Evolutionary conservation across 2,329 filamentous ascomycete species (phyloP).

Genomic region (Microdochium trichocladiopsis): DNA sequence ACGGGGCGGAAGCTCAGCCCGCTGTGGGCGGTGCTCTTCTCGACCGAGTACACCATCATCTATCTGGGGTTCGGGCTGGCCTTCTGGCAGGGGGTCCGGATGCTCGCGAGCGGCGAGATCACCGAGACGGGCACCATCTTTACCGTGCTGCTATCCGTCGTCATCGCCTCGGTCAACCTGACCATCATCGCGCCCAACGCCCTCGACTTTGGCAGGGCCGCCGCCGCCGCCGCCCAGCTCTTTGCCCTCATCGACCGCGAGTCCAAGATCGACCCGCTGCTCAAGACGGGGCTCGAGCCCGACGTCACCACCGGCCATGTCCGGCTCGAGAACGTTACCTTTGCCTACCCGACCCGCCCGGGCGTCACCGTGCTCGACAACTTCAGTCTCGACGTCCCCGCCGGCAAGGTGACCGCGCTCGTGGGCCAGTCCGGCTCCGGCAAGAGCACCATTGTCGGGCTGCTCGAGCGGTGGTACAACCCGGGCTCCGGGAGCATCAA

Average conservation of each 20-base stretch:
- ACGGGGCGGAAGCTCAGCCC: slow-evolving; percentile 29
- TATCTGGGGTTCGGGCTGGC: slow-evolving; percentile 33
- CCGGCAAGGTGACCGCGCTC: slow-evolving; percentile 35
- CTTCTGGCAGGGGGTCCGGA: slow-evolving; percentile 36
- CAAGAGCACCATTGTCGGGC: slow-evolving; percentile 26
- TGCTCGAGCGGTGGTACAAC: slow-evolving; percentile 32
- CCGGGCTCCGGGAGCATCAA: slow-evolving; percentile 23
- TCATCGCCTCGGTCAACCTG: slow-evolving; percentile 27
- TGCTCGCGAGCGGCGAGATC: slow-evolving; percentile 29
- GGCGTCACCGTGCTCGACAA: slow-evolving; percentile 31
- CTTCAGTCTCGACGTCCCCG: slow-evolving; percentile 33
- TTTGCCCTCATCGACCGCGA: slow-evolving; percentile 28
- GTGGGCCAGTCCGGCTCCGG: slow-evolving; percentile 14
- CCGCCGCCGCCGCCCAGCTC: slow-evolving; percentile 24
- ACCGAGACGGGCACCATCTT: slow-evolving; percentile 28
- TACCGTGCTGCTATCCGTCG: slow-evolving; percentile 29
- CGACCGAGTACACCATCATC: slow-evolving; percentile 30
- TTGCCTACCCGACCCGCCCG: slow-evolving; percentile 37
- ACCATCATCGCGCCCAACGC: slow-evolving; percentile 27
- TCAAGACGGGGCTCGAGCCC: slow-evolving; percentile 20
- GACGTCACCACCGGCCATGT: slow-evolving; percentile 19
- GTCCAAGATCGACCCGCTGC: slow-evolving; percentile 28
- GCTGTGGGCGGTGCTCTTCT: slow-evolving; percentile 29
- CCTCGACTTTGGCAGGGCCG: slow-evolving; percentile 29
- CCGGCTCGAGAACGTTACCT: slow-evolving; percentile 30